A percentile compares a stretch with the other conserved stretches of the same genome.
phyloP scores from a whole-genome alignment of 257 asterid species.

The Penstemon newberryi region DNA sequence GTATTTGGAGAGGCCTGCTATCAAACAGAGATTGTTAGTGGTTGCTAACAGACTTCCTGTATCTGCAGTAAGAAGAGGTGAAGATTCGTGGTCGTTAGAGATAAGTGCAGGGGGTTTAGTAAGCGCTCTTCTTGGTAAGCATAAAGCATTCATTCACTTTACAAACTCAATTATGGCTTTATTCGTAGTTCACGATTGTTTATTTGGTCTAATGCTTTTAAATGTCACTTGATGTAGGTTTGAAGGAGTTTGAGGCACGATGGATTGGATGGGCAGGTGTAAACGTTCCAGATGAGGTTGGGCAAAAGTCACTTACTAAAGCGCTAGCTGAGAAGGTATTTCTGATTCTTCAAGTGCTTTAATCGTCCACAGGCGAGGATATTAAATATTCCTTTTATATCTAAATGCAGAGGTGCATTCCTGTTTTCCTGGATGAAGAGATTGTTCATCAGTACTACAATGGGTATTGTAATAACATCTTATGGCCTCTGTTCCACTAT shows the following conservation, averaged over 20 bases:
- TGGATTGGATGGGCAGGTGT: conserved; percentile 99
- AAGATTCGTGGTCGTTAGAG: conserved; percentile 93
- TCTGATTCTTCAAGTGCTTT: conserved; percentile 7
- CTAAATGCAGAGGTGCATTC: conserved; percentile 75
- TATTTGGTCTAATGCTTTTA: conserved; percentile 30
- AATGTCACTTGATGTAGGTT: conserved; percentile 45
- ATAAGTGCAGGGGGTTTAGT: conserved; percentile 98
- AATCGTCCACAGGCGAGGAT: conserved; percentile 4
- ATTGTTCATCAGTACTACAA: conserved; percentile 91
- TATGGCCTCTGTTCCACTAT: conserved; percentile 94
- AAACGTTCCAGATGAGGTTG: conserved; percentile 87
- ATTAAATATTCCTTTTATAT: conserved; percentile 16
- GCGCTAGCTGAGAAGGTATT: conserved; percentile 87
- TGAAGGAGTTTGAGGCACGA: conserved; percentile 75
- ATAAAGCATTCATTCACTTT: neutral
- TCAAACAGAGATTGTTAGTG: conserved; percentile 76
- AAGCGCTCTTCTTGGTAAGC: conserved; percentile 93
- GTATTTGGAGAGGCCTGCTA: conserved; percentile 56
- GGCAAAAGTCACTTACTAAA: conserved; percentile 72
- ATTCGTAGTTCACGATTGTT: too few species aligned
- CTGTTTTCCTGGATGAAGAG: conserved; percentile 91
- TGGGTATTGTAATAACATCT: conserved; percentile 88
- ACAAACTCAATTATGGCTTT: too few species aligned
- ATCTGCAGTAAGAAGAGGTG: conserved; percentile 86
- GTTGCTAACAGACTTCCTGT: conserved; percentile 98